phyloP scores from a whole-genome alignment of 805 yeast genomes.

The Schizosaccharomyces lindneri region DNA sequence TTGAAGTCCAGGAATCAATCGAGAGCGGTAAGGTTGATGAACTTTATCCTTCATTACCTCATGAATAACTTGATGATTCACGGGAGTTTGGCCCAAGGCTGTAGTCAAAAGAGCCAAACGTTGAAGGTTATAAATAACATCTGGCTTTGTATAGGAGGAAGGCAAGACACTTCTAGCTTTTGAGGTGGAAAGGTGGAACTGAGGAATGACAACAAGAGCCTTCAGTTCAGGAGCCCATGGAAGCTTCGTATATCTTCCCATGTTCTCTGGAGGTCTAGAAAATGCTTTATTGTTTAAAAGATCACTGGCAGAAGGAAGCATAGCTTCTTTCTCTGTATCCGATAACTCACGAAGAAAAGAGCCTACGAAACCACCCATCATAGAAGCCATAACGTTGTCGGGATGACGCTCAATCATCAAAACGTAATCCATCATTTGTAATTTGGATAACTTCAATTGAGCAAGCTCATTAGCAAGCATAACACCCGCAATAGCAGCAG shows the following conservation, averaged over 20 bases:
- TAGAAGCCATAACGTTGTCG: constrained; percentile 92
- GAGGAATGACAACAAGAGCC: constrained; percentile 79
- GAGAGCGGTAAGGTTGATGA: constrained; percentile 82
- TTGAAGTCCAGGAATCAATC: constrained; percentile 56
- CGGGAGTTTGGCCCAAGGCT: constrained; percentile 66
- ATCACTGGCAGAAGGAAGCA: constrained; percentile 63
- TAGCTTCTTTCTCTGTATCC: constrained; percentile 43
- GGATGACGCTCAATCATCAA: constrained; percentile 96
- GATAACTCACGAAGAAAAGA: constrained; percentile 66
- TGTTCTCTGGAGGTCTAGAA: constrained; percentile 57
- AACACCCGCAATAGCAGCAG: constrained; percentile 95
- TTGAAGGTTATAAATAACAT: constrained; percentile 78
- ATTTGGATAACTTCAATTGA: constrained; percentile 42
- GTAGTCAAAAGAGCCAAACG: constrained; percentile 79
- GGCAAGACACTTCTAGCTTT: constrained; percentile 80
- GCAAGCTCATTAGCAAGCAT: constrained; percentile 73
- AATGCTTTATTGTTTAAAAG: constrained; percentile 61
- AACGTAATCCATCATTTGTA: constrained; percentile 77
- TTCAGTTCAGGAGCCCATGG: constrained; percentile 58
- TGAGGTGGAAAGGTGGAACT: constrained; percentile 86
- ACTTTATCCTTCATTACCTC: constrained; percentile 91
- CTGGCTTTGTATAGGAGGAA: constrained; percentile 45
- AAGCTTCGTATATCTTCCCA: constrained; percentile 75
- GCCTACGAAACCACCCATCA: constrained; percentile 98
- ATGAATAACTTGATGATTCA: constrained; percentile 59